These are phyloP conservation scores for Lyophyllum decastes DNA, from an alignment of 768 basidiomycete species.

Conservation along the genomic window DNA sequence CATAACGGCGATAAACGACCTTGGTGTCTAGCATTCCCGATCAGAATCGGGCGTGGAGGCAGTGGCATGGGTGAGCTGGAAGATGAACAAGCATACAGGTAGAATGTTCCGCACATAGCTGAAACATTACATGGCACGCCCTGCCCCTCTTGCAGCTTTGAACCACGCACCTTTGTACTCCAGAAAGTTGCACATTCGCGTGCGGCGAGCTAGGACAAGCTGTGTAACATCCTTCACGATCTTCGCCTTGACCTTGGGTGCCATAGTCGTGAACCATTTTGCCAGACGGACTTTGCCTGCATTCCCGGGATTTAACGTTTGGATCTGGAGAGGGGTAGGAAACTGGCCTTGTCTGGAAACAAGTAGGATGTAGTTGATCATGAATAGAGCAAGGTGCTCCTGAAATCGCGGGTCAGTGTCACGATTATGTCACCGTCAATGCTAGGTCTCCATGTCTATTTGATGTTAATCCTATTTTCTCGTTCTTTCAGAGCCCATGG, in stretches of 20 bases:
- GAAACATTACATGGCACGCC: neutral
- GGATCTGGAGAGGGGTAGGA: neutral
- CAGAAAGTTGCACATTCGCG: constrained; percentile 97
- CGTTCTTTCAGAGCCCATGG: too few relatives aligned
- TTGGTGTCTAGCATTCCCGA: constrained; percentile 64
- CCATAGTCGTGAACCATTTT: constrained; percentile 98
- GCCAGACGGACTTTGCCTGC: constrained; percentile 94
- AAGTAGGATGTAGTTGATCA: constrained; percentile 98
- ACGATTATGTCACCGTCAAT: constrained; percentile 4
- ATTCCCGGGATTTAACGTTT: constrained; percentile 7
- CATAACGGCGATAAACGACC: constrained; percentile 94
- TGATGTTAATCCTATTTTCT: too few relatives aligned
- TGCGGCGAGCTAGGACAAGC: constrained; percentile 90
- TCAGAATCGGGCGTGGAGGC: constrained; percentile 7
- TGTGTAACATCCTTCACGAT: constrained; percentile 99
- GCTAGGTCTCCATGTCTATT: too few relatives aligned
- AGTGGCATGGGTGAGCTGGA: neutral
- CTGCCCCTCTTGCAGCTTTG: neutral
- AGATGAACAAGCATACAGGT: constrained; percentile 1
- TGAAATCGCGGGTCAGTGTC: neutral
- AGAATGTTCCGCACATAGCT: neutral
- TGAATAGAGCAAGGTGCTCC: constrained; percentile 25
- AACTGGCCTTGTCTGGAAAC: constrained; percentile 90
- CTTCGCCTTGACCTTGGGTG: constrained; percentile 89
- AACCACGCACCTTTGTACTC: constrained; percentile 89